Percentiles rank a stretch among this genome's conserved stretches.
Conservation (phyloP, 1,284 basidiomycete species). For the Leccinum fuscescens region DNA sequence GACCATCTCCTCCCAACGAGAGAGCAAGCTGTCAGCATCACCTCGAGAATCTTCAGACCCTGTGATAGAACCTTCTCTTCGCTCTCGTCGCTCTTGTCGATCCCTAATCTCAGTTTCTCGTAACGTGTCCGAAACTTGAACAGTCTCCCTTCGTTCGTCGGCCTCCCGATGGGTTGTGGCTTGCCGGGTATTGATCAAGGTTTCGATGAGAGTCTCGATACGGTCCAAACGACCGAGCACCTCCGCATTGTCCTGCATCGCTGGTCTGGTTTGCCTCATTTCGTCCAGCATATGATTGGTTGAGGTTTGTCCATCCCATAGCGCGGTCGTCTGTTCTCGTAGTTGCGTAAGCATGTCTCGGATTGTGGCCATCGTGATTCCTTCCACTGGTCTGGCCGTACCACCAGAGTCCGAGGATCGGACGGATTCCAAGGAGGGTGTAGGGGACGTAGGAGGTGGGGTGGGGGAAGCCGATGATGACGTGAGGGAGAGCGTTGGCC, state of each 20-base stretch:
- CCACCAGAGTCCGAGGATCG: conserved; percentile 39
- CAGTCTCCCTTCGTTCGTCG: conserved; percentile 18
- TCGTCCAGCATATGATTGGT: conserved; percentile 53
- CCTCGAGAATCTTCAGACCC: conserved; percentile 28
- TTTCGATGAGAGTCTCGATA: conserved; percentile 47
- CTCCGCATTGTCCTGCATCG: conserved; percentile 35
- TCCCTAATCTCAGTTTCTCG: conserved; percentile 5
- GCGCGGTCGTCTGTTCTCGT: conserved; percentile 47
- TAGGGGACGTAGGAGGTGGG: conserved; percentile 23
- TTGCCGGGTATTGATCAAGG: conserved; percentile 8
- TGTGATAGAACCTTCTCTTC: conserved; percentile 21
- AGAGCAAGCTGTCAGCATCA: conserved; percentile 29
- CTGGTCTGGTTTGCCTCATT: conserved; percentile 31
- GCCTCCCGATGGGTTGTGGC: conserved; percentile 8
- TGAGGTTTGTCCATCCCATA: conserved; percentile 57
- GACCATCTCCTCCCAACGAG: conserved; percentile 23
- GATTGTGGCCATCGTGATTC: conserved; percentile 38
- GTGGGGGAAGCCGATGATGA: conserved; percentile 35
- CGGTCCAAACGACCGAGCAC: conserved; percentile 36
- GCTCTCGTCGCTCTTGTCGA: not conserved
- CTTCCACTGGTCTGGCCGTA: conserved; percentile 42
- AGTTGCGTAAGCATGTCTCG: conserved; percentile 49
- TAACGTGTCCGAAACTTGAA: conserved; percentile 11
- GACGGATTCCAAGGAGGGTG: conserved; percentile 23
- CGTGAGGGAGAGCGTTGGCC: conserved; percentile 31